phyloP scores from a whole-genome alignment of 129 eudicot species.

The Oenanthe sinensis region DNA sequence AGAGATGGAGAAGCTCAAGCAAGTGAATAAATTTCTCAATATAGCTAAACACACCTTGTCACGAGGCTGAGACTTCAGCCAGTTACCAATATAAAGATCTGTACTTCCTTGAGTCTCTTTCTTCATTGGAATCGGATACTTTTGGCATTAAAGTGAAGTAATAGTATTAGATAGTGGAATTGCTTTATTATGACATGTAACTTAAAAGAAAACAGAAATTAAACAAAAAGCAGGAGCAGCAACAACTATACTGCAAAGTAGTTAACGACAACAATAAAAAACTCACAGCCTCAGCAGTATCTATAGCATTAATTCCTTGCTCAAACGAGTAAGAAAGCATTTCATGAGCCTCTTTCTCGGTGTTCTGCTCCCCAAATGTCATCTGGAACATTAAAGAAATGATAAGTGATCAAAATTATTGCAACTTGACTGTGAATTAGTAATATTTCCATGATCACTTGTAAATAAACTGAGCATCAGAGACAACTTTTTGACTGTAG shows the following conservation, averaged over 20 bases:
- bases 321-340: slow-evolving; percentile 70
- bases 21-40: not conserved
- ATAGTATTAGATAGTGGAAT: not conserved
- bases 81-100: slow-evolving; percentile 67
- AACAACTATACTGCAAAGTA: not conserved
- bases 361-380: slow-evolving; percentile 96
- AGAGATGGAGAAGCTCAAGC: not conserved
- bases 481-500: slow-evolving; percentile 3
- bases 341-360: slow-evolving; percentile 96
- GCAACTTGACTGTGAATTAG: not conserved
- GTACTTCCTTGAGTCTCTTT: slow-evolving; percentile 94
- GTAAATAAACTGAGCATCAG: slow-evolving; percentile 11
- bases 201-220: not conserved
- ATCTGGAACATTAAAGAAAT: slow-evolving; percentile 37
- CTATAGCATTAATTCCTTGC: slow-evolving; percentile 70
- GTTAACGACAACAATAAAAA: not conserved
- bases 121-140: slow-evolving; percentile 81
- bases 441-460: not conserved
- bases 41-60: slow-evolving; percentile 51
- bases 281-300: slow-evolving; percentile 83
- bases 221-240: not conserved
- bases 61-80: slow-evolving; percentile 91
- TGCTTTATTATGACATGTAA: not conserved
- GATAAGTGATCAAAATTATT: slow-evolving; percentile 14
- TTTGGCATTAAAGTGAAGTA: not conserved